Conservation (phyloP, 106 monocot genomes). For the Dactylorhiza incarnata region DNA sequence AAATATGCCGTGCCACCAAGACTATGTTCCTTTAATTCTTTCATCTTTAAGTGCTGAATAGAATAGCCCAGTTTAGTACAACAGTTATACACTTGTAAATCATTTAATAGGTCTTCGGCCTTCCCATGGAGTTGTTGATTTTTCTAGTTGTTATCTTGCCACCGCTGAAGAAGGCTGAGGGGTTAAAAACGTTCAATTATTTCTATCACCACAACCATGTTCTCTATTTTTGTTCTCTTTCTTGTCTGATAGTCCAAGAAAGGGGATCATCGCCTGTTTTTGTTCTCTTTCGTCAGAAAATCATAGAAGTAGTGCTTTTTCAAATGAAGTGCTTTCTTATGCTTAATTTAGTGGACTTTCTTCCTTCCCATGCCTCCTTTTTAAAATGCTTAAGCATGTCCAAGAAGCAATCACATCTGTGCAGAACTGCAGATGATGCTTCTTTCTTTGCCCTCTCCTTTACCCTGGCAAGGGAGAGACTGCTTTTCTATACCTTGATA, state of each 20-base stretch:
- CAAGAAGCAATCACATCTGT: neutral
- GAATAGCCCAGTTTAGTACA: neutral
- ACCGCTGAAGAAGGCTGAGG: too few relatives aligned
- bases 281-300: neutral
- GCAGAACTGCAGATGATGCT: neutral
- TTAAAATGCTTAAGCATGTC: neutral
- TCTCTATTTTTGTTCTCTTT: neutral
- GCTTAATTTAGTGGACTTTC: neutral
- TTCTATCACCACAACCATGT: neutral
- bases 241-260: too few relatives aligned
- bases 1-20: neutral
- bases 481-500: neutral
- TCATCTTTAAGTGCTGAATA: neutral
- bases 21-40: too few relatives aligned
- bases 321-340: neutral
- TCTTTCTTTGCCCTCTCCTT: neutral
- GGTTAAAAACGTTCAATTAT: too few relatives aligned
- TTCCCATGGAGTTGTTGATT: too few relatives aligned
- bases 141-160: too few relatives aligned
- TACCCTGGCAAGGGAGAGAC: neutral
- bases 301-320: neutral
- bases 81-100: neutral
- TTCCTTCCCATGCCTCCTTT: neutral
- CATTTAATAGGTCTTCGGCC: neutral
- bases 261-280: neutral